phyloP scores from a whole-genome alignment of 2,329 filamentous ascomycete genomes.

The Mycocentrospora acerina region DNA sequence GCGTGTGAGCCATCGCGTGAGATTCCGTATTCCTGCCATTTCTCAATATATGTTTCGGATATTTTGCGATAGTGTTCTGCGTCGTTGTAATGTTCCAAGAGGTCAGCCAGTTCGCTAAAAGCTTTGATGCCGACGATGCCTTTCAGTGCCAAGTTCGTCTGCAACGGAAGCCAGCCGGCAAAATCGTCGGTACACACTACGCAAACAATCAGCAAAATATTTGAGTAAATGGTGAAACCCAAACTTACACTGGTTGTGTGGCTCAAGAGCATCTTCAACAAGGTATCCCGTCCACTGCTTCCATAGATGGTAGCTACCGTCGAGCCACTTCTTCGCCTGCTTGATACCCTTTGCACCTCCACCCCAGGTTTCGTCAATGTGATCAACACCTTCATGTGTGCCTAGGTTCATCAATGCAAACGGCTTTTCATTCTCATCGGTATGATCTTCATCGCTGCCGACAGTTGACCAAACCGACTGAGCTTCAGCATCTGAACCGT shows the following conservation, averaged over 20 bases:
- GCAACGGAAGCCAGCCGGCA: constrained; percentile 73
- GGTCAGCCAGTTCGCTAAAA: constrained; percentile 69
- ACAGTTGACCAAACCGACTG: constrained; percentile 61
- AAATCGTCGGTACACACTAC: constrained; percentile 80
- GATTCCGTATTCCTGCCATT: constrained; percentile 72
- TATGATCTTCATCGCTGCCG: constrained; percentile 31
- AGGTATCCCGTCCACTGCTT: constrained; percentile 79
- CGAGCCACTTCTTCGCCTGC: constrained; percentile 65
- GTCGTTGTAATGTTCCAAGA: constrained; percentile 61
- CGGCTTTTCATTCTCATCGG: constrained; percentile 32
- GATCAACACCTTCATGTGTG: constrained; percentile 52
- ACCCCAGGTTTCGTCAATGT: constrained; percentile 65
- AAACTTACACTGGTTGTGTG: constrained; percentile 65
- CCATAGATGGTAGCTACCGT: constrained; percentile 69
- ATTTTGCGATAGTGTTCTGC: constrained; percentile 63
- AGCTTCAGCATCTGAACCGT: constrained; percentile 57
- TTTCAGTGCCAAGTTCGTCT: constrained; percentile 81
- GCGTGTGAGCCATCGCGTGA: constrained; percentile 70
- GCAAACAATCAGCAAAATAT: not conserved
- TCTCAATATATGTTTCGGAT: constrained; percentile 65
- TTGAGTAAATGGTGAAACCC: not conserved
- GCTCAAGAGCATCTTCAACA: constrained; percentile 72
- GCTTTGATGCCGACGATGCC: constrained; percentile 80
- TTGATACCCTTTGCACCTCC: constrained; percentile 55
- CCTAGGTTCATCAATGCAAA: constrained; percentile 55